These are phyloP conservation scores for Salix purpurea DNA, from an alignment of 345 rosid species.

Conservation along the genomic window DNA sequence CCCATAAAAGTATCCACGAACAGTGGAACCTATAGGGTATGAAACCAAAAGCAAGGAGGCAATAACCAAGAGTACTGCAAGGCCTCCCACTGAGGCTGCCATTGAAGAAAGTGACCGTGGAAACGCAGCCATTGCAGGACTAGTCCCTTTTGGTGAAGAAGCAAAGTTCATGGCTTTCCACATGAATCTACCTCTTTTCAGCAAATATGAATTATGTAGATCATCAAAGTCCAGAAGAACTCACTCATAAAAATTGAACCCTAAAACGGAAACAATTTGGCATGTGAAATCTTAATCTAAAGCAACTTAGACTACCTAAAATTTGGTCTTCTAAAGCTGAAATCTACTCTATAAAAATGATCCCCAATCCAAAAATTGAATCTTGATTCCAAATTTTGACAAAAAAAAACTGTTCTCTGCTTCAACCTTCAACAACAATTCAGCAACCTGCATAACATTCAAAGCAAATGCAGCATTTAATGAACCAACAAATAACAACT, in stretches of 20 bases:
- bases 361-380: not conserved
- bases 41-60: conserved; percentile 65
- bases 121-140: conserved; percentile 30
- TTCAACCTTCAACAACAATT: not conserved
- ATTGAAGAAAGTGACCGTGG: conserved; percentile 62
- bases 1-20: conserved; percentile 56
- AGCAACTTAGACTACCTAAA: not conserved
- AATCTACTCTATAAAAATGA: not conserved
- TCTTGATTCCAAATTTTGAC: not conserved
- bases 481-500: not conserved
- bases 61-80: conserved; percentile 56
- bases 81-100: conserved; percentile 52
- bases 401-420: not conserved
- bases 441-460: not conserved
- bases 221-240: not conserved
- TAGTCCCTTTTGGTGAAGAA: conserved; percentile 42
- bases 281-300: not conserved
- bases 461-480: not conserved
- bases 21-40: conserved; percentile 50
- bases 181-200: not conserved
- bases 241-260: not conserved
- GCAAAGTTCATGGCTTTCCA: conserved; percentile 43
- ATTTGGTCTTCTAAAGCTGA: not conserved
- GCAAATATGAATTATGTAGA: not conserved
- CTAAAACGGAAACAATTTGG: not conserved